Percentiles rank a stretch among this genome's conserved stretches.
These are phyloP conservation scores for Priceomyces fermenticarens DNA, from an alignment of 805 yeast genomes.

Conservation along the genomic window DNA sequence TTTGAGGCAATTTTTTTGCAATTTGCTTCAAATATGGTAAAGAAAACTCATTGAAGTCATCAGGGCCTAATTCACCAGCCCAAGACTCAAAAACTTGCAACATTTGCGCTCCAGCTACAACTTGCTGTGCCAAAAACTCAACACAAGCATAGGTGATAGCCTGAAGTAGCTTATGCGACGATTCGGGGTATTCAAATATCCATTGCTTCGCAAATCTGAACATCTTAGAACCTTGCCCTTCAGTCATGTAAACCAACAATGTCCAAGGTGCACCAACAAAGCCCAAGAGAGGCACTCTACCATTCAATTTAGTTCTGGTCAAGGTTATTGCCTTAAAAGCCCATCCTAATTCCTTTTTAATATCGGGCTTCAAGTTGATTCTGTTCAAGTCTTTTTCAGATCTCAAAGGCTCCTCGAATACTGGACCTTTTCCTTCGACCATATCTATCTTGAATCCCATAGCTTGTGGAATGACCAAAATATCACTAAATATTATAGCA, in stretches of 20 bases:
- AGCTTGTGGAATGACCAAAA: constrained; percentile 95
- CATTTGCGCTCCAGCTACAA: constrained; percentile 97
- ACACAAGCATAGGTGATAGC: constrained; percentile 83
- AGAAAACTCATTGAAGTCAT: constrained; percentile 83
- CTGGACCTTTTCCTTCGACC: constrained; percentile 94
- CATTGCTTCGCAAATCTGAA: constrained; percentile 90
- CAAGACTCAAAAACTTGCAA: constrained; percentile 95
- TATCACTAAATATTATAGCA: constrained; percentile 94
- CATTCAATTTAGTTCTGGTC: constrained; percentile 81
- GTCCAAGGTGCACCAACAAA: constrained; percentile 99
- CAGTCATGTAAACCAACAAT: constrained; percentile 91
- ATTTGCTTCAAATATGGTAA: constrained; percentile 85
- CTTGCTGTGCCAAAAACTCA: constrained; percentile 91
- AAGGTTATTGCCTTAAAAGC: constrained; percentile 90
- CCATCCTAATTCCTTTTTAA: constrained; percentile 81
- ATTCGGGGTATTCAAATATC: constrained; percentile 78
- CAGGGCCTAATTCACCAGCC: constrained; percentile 96
- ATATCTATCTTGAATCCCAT: constrained; percentile 94
- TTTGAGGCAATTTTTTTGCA: constrained; percentile 59
- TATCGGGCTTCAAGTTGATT: constrained; percentile 63
- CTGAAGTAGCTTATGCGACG: constrained; percentile 67
- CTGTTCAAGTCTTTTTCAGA: constrained; percentile 62
- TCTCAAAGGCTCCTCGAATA: constrained; percentile 85
- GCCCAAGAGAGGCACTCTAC: constrained; percentile 91
- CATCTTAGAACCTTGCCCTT: constrained; percentile 93